phyloP scores from a whole-genome alignment of 2,329 filamentous ascomycete species.

The Ophiosphaerella korrae region DNA sequence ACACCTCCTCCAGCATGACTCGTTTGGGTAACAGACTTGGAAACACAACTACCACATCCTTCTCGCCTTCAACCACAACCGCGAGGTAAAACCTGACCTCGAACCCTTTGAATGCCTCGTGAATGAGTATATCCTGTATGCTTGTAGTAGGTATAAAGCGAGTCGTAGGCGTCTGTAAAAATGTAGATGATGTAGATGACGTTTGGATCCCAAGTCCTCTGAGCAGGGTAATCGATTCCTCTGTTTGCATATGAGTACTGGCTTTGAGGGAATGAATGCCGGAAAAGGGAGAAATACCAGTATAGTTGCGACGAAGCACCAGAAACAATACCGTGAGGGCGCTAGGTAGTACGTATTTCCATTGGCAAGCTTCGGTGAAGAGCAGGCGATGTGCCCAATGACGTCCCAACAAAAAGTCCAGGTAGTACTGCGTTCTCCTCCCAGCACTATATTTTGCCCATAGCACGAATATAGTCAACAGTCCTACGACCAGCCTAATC shows the following conservation, averaged over 20 bases:
- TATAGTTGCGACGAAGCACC: constrained; percentile 57
- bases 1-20: constrained; percentile 81
- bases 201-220: constrained; percentile 91
- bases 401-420: constrained; percentile 5
- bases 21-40: constrained; percentile 77
- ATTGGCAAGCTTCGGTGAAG: constrained; percentile 48
- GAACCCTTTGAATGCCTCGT: constrained; percentile 93
- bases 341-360: constrained; percentile 49
- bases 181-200: constrained; percentile 70
- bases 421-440: constrained; percentile 2
- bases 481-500: constrained; percentile 51
- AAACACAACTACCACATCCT: constrained; percentile 92
- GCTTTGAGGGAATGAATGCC: background rate
- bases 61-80: constrained; percentile 87
- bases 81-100: constrained; percentile 88
- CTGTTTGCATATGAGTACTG: constrained; percentile 43
- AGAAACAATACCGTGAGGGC: constrained; percentile 50
- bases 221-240: constrained; percentile 87
- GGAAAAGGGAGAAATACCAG: constrained; percentile 48
- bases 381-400: constrained; percentile 28
- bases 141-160: constrained; percentile 87
- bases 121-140: constrained; percentile 91
- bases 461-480: constrained; percentile 46
- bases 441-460: constrained; percentile 32
- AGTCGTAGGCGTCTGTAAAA: constrained; percentile 66